Evolutionary conservation across 257 asterid genomes (phyloP).

Genomic region (Gynochthodes officinalis): DNA sequence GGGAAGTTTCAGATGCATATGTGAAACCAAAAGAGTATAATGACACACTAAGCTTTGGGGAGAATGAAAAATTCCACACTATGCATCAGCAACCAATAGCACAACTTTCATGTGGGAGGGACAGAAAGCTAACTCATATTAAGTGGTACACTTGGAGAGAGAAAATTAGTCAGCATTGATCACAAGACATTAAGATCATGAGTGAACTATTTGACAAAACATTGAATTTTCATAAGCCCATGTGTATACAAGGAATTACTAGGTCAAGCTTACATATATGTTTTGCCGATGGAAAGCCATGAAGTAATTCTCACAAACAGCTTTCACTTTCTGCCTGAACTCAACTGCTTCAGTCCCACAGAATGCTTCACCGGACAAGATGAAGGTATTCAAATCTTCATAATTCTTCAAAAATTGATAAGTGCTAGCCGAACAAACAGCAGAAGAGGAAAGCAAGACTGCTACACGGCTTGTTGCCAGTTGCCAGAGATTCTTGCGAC

Average conservation of each 20-base stretch:
- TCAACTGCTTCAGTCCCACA: constrained; percentile 91
- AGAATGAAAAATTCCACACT: too few species aligned
- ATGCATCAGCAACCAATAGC: not conserved
- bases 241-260: constrained; percentile 12
- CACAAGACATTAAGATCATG: not conserved
- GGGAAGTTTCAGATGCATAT: not conserved
- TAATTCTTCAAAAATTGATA: constrained; percentile 90
- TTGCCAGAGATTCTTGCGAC: constrained; percentile 98
- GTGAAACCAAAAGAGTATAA: not conserved
- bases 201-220: not conserved
- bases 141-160: not conserved
- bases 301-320: constrained; percentile 79
- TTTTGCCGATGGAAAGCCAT: constrained; percentile 96
- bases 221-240: not conserved
- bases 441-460: constrained; percentile 90
- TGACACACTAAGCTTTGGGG: too few species aligned
- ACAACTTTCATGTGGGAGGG: not conserved
- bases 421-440: constrained; percentile 82
- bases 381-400: constrained; percentile 80
- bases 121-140: not conserved
- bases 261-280: constrained; percentile 68
- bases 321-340: constrained; percentile 92
- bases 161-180: not conserved
- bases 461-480: constrained; percentile 92
- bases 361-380: constrained; percentile 96